Base-by-base conservation (phyloP, 108 stramenopile genomes). In the Nitzschia sp. region DNA sequence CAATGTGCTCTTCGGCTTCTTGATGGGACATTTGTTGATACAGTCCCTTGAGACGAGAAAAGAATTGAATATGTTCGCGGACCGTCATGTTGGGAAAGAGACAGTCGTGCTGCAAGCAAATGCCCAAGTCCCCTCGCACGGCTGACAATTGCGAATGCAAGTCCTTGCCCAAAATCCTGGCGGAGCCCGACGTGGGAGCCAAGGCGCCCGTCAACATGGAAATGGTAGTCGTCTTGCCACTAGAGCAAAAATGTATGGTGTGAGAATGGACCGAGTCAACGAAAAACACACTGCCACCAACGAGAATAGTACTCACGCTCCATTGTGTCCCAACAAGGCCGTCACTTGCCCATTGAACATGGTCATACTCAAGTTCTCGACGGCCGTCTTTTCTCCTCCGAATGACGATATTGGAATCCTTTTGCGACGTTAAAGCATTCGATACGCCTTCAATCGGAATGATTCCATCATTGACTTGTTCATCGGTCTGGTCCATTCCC, bases 71-170 rank as follows among this genome's bases (percentile, higher is more conserved):
- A 68, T 98, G 97, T 69, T 98, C 97, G 4, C 78, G 67, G 38
- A 95, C 96, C 11, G 97, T 96, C 35, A 98, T 79, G 25, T 73
- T 46, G 5, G 91, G 93, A 66, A 91, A 95, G 13, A 98, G 80
- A 60, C 92, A 90, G 72, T 98, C 95, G 70, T 95, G 94, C 68
- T 98, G 97, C 31, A 96, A 79, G 62, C 97, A 97, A 35, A 97
- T 90, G 62, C 97, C 97, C n/a, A 94, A 70, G 32, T 88, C 80
- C 55, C 85, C 45, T 23, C 94, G 85, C 28, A 95, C 72, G 21
- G 57, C 54, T 25, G 64, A 45, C 85, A 95, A 80, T 19, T 93
- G 65, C 28, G 83, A 80, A 9, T 76, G 63, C n/a, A 89, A 81
- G 58, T 95, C 89, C 49, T 85, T 85, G 8, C 97, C 97, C 28